Evolutionary conservation across 2,329 filamentous ascomycete species (phyloP).

Genomic region (Ophioceras dolichostomum): DNA sequence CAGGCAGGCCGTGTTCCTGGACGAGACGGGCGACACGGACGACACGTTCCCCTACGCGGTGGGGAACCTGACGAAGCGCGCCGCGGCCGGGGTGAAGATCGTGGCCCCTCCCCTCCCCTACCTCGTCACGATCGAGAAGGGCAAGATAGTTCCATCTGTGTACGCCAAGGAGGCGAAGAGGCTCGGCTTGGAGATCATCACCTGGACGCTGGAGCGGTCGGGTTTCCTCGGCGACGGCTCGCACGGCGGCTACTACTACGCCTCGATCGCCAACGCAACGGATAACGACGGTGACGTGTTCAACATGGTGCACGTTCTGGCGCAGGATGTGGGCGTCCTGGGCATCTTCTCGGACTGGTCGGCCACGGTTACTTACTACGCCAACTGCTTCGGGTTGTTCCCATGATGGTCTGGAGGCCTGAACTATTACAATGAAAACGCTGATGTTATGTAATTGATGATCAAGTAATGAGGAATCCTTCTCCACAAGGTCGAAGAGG

Average conservation of each 20-base stretch:
- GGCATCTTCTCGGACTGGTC: constrained; percentile 61
- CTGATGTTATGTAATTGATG: too few relatives aligned
- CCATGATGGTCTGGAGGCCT: too few relatives aligned
- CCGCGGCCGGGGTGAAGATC: constrained; percentile 44
- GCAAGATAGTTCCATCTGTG: constrained; percentile 46
- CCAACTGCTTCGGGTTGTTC: constrained; percentile 47
- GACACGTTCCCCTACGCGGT: constrained; percentile 40
- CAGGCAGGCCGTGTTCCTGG: constrained; percentile 51
- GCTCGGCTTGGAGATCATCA: constrained; percentile 51
- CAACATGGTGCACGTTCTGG: constrained; percentile 52
- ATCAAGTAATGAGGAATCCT: too few relatives aligned
- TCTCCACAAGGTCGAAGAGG: too few relatives aligned
- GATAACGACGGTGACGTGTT: constrained; percentile 55
- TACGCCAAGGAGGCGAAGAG: constrained; percentile 50
- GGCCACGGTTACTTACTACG: constrained; percentile 57
- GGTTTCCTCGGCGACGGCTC: constrained; percentile 41
- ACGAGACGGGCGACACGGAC: constrained; percentile 44
- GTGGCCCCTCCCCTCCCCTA: constrained; percentile 52
- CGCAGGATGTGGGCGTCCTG: constrained; percentile 43
- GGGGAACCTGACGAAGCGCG: constrained; percentile 41
- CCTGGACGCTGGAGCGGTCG: constrained; percentile 58
- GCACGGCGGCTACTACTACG: constrained; percentile 42
- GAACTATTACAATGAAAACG: too few relatives aligned
- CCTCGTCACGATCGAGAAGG: constrained; percentile 37
- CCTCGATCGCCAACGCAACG: constrained; percentile 38